Base-by-base conservation (phyloP, 176 grass and related monocot genomes). In the Oryza punctata region DNA sequence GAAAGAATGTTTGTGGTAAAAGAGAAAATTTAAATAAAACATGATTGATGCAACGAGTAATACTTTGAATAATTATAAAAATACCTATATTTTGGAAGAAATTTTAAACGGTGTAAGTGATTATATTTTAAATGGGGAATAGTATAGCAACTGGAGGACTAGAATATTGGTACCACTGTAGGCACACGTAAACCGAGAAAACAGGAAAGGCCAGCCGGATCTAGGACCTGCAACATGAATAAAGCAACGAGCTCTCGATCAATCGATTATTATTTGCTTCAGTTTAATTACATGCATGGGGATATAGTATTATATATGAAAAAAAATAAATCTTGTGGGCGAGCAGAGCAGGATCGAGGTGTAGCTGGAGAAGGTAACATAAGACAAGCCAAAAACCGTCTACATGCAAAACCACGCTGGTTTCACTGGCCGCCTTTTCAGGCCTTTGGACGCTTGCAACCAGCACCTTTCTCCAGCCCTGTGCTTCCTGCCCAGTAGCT, bases 361-460 rank as follows among this genome's bases (percentile, higher is more conserved):
- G 38, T 12, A 47, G 45, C 45, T 14, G 45, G 13, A 14, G 45
- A 50, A 64, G 60, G 61, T 7, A 1, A 23, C 33, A 81, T 28
- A 21, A 82, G 85, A 87, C 72, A 82, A 87, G 35, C 35, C 49
- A 47, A 82, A 70, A 77, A 47, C 85, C 78, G 26, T 47, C 49
- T 78, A 61, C 18, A 10, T 29, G 60, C 45, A 60, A 87, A 76
- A 69, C 78, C 70, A 60, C 50, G 12, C 8, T 10, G 43, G 76
- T 73, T 79, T 72, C 35, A 72, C 4, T 18, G 46, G 45, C 16
- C 3, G 7, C 60, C 85, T 81, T 86, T 59, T 46, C 26, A 85
- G 66, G 52, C 28, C 16, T 29, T 81, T 81, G 78, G 70, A 75
- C 85, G 44, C 16, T 74, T 67, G 77, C 63, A 7, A 12, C 46